phyloP scores from a whole-genome alignment of 2,329 filamentous ascomycete genomes.

The Aspergillus sergii region DNA sequence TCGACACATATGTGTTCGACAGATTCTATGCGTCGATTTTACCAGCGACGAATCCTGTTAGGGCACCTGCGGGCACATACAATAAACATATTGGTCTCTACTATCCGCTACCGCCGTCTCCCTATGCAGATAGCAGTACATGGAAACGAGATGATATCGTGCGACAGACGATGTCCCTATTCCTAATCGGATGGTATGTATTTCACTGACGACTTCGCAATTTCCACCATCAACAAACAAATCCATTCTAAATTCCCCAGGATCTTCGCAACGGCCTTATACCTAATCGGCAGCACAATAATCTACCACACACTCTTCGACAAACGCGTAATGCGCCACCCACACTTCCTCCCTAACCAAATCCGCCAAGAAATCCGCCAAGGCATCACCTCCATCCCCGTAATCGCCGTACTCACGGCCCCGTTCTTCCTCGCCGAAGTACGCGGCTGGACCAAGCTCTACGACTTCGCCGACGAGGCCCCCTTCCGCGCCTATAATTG shows the following conservation, averaged over 20 bases:
- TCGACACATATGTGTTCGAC: constrained; percentile 77
- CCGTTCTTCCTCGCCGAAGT: constrained; percentile 83
- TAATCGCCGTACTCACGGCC: constrained; percentile 78
- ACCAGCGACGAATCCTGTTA: constrained; percentile 13
- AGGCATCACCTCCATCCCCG: constrained; percentile 71
- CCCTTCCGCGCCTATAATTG: constrained; percentile 76
- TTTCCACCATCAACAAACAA: neutral
- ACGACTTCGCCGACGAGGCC: constrained; percentile 72
- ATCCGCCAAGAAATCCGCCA: constrained; percentile 81
- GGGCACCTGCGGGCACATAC: neutral
- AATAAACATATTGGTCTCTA: constrained; percentile 33
- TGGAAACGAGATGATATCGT: constrained; percentile 34
- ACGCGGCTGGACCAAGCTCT: constrained; percentile 80
- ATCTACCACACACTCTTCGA: constrained; percentile 90
- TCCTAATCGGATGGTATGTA: constrained; percentile 32
- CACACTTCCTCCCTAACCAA: constrained; percentile 92
- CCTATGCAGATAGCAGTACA: constrained; percentile 29
- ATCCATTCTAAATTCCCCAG: constrained; percentile 49
- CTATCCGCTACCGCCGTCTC: constrained; percentile 27
- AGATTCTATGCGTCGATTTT: constrained; percentile 64
- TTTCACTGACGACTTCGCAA: neutral
- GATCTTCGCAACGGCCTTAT: constrained; percentile 79
- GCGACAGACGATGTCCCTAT: constrained; percentile 32
- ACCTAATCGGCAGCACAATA: constrained; percentile 78
- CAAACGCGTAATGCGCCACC: constrained; percentile 82